Evolutionary conservation across 2,329 filamentous ascomycete genomes (phyloP), one percentile per base, ranked within the genome.

Genomic region (Xylaria sp.): DNA sequence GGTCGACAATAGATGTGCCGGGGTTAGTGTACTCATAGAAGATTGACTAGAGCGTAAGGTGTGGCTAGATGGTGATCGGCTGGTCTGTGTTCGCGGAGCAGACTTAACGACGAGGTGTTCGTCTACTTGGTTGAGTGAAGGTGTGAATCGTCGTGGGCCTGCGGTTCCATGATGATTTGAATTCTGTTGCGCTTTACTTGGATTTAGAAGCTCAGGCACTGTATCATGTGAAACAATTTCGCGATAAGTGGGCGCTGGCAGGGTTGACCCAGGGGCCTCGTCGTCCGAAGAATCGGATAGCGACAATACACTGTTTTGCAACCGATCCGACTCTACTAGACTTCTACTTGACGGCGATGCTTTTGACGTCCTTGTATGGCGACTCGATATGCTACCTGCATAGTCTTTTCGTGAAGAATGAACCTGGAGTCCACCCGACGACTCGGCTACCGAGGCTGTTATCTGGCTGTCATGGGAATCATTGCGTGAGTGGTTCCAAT

Each of bases 301-400:
- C 1, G 86, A 86, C 15, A 89, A 78, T 0, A 89, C 82, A 69
- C 87, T 89, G 67, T 82, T 87, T 61, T 86, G 82, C 51, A 86
- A 82, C 6, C 88, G 79, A 68, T 89, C 86, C 1, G 85, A 81
- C 43, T 85, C 84, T 7, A 83, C 76, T 18, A 87, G 78, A 72
- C 86, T 87, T 36, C 75, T 81, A 10, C 81, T 80, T 0, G 86
- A 86, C 18, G 81, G 82, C 0, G 86, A 88, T 0, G 84, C 83
- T 72, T 84, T 86, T 1, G 86, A 88, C 0, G 85, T 87, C 51
- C 85, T 82, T 1, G 86, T 89, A 63, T 88, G 83, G 46, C 85
- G 82, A 66, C 86, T 89, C 3, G 86, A 88, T 63, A 88, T 78
- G 73, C 86, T 89, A 2, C 82, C 82, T 9, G 83, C 82, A 70